phyloP scores from a whole-genome alignment of 306 rosid species.

The Dalbergia cultrata region DNA sequence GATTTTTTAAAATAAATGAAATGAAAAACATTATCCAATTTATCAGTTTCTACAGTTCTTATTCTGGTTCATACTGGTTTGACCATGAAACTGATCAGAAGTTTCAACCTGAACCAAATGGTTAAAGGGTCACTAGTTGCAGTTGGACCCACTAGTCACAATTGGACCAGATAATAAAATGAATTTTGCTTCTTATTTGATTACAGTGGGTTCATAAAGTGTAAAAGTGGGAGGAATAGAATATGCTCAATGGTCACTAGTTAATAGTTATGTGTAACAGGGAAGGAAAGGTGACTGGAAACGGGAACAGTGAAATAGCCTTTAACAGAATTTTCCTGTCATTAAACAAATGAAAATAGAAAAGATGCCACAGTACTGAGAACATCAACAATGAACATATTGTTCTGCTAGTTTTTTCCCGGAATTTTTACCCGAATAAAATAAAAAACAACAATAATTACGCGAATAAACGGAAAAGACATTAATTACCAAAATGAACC shows the following conservation, averaged over 20 bases:
- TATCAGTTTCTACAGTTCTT: neutral
- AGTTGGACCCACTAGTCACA: too few species aligned
- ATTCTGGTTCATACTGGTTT: neutral
- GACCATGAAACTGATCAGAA: neutral
- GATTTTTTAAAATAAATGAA: too few species aligned
- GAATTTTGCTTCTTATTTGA: neutral
- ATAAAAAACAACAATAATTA: too few species aligned
- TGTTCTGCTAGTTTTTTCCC: neutral
- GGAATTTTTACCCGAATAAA: too few species aligned
- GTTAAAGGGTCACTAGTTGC: neutral
- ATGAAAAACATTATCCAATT: neutral
- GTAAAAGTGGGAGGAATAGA: slow-evolving; percentile 15
- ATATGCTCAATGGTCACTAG: slow-evolving; percentile 12
- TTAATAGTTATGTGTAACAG: neutral
- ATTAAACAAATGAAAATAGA: neutral
- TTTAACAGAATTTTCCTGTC: neutral
- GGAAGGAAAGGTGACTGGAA: neutral
- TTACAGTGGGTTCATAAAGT: neutral
- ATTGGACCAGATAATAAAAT: neutral
- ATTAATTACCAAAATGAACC: too few species aligned
- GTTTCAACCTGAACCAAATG: slow-evolving; percentile 7
- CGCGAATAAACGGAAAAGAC: too few species aligned
- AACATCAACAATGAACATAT: too few species aligned
- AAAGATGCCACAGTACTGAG: neutral
- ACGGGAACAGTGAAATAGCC: neutral